These are phyloP conservation scores for Globisporangium sylvaticum DNA, from an alignment of 352 stramenopile species.

Conservation along the genomic window DNA sequence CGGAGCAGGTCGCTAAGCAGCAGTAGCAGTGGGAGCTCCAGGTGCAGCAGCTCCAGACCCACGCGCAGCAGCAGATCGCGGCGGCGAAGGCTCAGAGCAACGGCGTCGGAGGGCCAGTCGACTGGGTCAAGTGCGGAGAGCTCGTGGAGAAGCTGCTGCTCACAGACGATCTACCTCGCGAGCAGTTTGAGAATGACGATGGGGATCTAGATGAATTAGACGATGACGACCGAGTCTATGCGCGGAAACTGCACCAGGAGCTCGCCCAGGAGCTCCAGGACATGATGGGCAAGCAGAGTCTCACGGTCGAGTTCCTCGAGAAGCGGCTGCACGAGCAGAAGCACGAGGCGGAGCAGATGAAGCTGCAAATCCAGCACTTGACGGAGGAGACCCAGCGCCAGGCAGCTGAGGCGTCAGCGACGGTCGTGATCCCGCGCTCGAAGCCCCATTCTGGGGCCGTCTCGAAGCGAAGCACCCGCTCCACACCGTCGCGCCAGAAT, in stretches of 20 bases:
- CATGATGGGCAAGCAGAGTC: slow-evolving; percentile 45
- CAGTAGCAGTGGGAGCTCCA: slow-evolving; percentile 32
- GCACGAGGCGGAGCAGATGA: slow-evolving; percentile 45
- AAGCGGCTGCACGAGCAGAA: slow-evolving; percentile 58
- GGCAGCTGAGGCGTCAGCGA: no score
- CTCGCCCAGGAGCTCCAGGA: slow-evolving; percentile 51
- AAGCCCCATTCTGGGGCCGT: slow-evolving; percentile 27
- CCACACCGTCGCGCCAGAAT: neutral
- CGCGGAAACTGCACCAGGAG: slow-evolving; percentile 28
- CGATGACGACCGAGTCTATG: slow-evolving; percentile 19
- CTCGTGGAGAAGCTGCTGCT: slow-evolving; percentile 51
- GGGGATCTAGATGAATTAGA: slow-evolving; percentile 8
- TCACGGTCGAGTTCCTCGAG: slow-evolving; percentile 50
- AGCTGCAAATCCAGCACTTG: slow-evolving; percentile 36
- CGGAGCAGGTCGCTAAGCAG: slow-evolving; percentile 28
- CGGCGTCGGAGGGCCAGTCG: slow-evolving; percentile 15
- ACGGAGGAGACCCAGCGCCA: slow-evolving; percentile 5
- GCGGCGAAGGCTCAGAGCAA: slow-evolving; percentile 19
- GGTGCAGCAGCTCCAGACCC: slow-evolving; percentile 21
- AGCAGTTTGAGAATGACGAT: slow-evolving; percentile 18
- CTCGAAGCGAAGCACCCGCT: slow-evolving; percentile 1
- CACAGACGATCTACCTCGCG: slow-evolving; percentile 38
- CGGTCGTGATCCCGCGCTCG: slow-evolving; percentile 18
- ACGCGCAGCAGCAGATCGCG: slow-evolving; percentile 28
- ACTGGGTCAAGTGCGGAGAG: slow-evolving; percentile 57